These are phyloP conservation scores for Arachis monticola DNA, from an alignment of 331 rosid species.

Conservation along the genomic window DNA sequence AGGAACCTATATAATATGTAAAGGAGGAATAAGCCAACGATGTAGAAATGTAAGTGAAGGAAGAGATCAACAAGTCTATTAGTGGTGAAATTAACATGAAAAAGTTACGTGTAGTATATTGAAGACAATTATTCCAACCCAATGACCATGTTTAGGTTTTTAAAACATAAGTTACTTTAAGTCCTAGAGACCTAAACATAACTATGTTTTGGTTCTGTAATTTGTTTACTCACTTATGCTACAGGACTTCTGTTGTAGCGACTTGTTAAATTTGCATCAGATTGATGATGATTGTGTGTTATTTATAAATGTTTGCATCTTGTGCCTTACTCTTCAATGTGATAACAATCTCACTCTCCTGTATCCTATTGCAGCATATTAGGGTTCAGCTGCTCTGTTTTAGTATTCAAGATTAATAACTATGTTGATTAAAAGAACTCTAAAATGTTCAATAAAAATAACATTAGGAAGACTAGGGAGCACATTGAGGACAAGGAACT, in stretches of 20 bases:
- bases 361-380: background rate
- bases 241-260: background rate
- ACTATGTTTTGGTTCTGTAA: background rate
- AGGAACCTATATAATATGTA: background rate
- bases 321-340: background rate
- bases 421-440: background rate
- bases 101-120: background rate
- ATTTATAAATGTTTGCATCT: background rate
- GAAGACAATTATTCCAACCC: background rate
- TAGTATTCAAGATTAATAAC: background rate
- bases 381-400: background rate
- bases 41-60: background rate
- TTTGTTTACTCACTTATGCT: background rate
- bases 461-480: background rate
- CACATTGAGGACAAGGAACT: background rate
- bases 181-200: background rate
- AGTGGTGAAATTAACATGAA: background rate
- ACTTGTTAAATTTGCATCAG: background rate
- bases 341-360: background rate
- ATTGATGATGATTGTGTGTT: background rate
- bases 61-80: background rate
- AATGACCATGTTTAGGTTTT: background rate
- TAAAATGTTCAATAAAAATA: constrained; percentile 3
- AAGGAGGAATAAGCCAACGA: background rate
- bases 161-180: background rate